These are phyloP conservation scores for Thalassiosira mediterranea DNA, from an alignment of 352 stramenopile genomes.

Conservation along the genomic window DNA sequence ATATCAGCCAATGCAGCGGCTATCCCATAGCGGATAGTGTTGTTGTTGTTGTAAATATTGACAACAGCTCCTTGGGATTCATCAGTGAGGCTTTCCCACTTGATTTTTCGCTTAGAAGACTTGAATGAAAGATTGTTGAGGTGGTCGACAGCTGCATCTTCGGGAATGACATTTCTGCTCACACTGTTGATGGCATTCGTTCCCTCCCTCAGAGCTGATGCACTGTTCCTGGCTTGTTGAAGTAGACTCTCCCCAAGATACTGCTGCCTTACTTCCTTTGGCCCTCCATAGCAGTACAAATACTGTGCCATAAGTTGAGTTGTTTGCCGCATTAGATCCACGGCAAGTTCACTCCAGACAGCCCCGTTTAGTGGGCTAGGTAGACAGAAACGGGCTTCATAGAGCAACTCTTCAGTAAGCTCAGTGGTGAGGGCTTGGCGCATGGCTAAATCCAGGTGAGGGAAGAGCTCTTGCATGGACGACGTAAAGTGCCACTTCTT, in stretches of 20 bases:
- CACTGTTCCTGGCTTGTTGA: constrained; percentile 14
- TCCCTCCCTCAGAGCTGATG: constrained; percentile 17
- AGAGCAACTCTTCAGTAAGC: constrained; percentile 8
- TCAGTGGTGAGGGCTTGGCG: not conserved
- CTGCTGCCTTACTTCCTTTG: not conserved
- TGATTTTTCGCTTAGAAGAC: constrained; percentile 6
- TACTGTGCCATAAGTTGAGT: not conserved
- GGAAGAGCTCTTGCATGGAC: not conserved
- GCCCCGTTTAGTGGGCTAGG: not conserved
- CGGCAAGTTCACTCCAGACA: not conserved
- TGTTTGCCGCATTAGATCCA: not conserved
- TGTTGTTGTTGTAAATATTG: constrained; percentile 9
- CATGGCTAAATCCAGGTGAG: not conserved
- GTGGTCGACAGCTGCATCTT: constrained; percentile 21
- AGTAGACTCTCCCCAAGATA: not conserved
- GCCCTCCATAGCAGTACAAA: not conserved
- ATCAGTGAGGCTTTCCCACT: not conserved
- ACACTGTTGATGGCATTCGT: constrained; percentile 13
- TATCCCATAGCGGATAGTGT: constrained; percentile 16
- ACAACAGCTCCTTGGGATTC: constrained; percentile 14
- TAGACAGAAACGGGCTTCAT: not conserved
- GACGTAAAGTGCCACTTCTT: not conserved
- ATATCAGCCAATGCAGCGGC: constrained; percentile 42
- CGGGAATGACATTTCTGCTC: constrained; percentile 3
- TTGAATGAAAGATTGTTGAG: constrained; percentile 31